Evolutionary conservation across 2,329 filamentous ascomycete species (phyloP), one percentile per base, ranked within the genome.

Genomic region (Paecilomyces sp.): DNA sequence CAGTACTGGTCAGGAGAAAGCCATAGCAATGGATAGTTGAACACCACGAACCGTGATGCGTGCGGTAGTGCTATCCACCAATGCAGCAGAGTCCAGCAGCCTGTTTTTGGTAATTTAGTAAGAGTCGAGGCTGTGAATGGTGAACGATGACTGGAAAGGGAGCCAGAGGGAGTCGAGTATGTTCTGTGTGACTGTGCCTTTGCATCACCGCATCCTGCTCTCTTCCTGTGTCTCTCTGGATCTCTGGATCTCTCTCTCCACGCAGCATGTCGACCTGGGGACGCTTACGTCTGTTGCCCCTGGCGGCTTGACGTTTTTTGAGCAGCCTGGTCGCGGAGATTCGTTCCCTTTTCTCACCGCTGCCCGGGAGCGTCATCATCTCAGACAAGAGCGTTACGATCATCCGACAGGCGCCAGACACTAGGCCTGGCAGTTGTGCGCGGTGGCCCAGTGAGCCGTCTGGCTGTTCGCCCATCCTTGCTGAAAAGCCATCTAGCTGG

Each of bases 231-330:
- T 30, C 15, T 53, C 50, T 18, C 13, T 12, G 24, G 25, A 22
- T 22, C 22, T 22, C 22, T 22, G 22, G 22, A 22, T 22, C 13
- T 18, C 18, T 18, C 50, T 28, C 50, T 53, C 25, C 50, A 24
- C 11, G 30, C 59, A 36, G 59, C 30, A 30, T 47, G 41, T 59
- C 50, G 22, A 31, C 55, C 55, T 50, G 41, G 41, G 41, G 15
- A 56, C 31, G 31, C 54, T 60, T 58, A 58, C 34, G 41, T 58
- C 63, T 61, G 58, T 57, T 62, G 57, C 58, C 57, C 59, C 41
- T 56, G 31, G 31, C 31, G 54, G 25, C 15, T 47, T 18, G 41
- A 47, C 15, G 41, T 18, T 47, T 47, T 47, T 47, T 18, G 31
- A 33, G n/a, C 41, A 9, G 15, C n/a, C 41, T 47, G 41, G n/a